These are phyloP conservation scores for Zygosaccharomyces gambellarensis DNA, from an alignment of 805 yeast genomes.

Conservation along the genomic window DNA sequence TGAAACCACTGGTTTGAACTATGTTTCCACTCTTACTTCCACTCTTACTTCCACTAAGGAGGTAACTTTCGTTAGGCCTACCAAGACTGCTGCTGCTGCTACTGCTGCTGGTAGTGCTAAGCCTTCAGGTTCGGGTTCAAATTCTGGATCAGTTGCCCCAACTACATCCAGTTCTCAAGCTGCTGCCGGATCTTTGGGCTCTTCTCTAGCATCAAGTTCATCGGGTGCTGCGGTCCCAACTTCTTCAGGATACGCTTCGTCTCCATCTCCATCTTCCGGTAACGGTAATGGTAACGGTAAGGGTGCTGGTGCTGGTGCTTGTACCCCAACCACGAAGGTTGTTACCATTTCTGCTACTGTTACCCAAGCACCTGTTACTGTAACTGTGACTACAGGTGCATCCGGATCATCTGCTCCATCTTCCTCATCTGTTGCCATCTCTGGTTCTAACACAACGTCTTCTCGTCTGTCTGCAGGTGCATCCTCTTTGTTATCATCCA, in stretches of 20 bases:
- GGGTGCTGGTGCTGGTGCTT: conserved; percentile 7
- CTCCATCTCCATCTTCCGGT: conserved; percentile 8
- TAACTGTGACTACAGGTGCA: conserved; percentile 16
- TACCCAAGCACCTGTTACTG: conserved; percentile 19
- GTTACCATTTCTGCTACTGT: conserved; percentile 21
- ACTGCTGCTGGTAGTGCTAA: neutral
- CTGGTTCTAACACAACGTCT: neutral
- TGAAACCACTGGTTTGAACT: conserved; percentile 10
- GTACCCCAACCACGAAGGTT: conserved; percentile 16
- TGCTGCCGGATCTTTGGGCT: neutral
- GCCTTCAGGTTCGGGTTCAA: neutral
- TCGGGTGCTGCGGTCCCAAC: conserved; percentile 4
- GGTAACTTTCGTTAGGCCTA: conserved; percentile 5
- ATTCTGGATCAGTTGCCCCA: neutral
- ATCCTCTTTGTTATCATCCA: neutral
- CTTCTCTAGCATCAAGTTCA: conserved; percentile 1
- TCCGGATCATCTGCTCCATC: neutral
- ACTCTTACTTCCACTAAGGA: conserved; percentile 19
- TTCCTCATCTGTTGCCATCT: neutral
- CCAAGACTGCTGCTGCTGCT: conserved; percentile 4
- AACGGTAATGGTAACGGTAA: neutral
- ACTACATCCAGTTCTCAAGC: neutral
- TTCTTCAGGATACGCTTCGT: conserved; percentile 5
- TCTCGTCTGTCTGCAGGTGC: neutral
- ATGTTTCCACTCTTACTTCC: conserved; percentile 25